Evolutionary conservation across 176 grass and related monocot genomes (phyloP), one percentile per base, ranked within the genome.

Genomic region (Panicum miliaceum): DNA sequence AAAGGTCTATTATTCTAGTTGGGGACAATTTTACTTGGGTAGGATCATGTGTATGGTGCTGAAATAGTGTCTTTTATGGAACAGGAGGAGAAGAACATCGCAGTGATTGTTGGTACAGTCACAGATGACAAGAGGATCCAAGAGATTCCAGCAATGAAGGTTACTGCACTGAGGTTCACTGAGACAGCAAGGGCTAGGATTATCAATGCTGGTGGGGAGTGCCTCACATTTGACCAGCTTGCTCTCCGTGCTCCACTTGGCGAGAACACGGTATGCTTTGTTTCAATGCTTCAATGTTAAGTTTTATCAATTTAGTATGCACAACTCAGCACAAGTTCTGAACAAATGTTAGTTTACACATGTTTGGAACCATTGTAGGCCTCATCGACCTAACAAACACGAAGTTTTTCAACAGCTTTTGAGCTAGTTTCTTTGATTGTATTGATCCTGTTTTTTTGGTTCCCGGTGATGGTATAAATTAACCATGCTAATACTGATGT

Each of bases 151-250:
- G 91, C 91, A 76, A 90, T 97, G 91, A 97, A 92, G 79, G 91
- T 97, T 42, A 91, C 94, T 0, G 94, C 94, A 38, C 75, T 97
- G 68, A 84, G 91, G 78, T 97, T 97, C 53, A 93, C 94, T 1
- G 91, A 97, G 85, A 97, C 94, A 12, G 94, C 89, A 2, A 89
- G 91, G 65, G 94, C 91, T 15, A 92, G 91, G 85, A 97, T 97
- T 78, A 29, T 91, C 56, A 97, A 97, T 54, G 91, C 94, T 75
- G 94, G 94, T 78, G 94, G 94, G 19, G 91, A 97, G 85, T 97
- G 94, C 89, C 86, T 94, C 46, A 94, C 94, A 15, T 97, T 97
- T n/a, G 94, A 97, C 75, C 94, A 97, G 81, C 94, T 97, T 66
- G 91, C 94, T 46, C 94, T 97, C 36, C 86, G 91, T 9, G 82